Evolutionary conservation across 108 stramenopile genomes (phyloP), one percentile per base, ranked within the genome.

Genomic region (Pseudonitzschia delicatissima): DNA sequence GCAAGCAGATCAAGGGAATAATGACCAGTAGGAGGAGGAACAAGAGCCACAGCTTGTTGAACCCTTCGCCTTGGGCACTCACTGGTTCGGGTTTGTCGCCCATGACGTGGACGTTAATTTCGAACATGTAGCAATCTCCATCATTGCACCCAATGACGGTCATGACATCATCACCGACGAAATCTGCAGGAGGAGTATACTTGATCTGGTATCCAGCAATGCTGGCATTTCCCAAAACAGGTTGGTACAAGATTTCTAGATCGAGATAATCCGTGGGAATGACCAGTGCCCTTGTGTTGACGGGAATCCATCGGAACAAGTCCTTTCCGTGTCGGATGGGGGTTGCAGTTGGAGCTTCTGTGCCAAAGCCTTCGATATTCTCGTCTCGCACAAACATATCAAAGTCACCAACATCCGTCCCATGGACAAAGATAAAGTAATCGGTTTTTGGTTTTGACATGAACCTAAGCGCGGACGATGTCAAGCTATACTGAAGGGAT

Each of bases 11-110:
- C n/a, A 25, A 57, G 20, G 36, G 40, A 32, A 31, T n/a, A 2
- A 55, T 18, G 8, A 55, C 9, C 37, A 61, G 25, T 25, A 61
- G 34, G 5, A 42, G 5, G 1, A 42, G 7, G n/a, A 51, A 18
- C 9, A 61, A 37, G 6, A 61, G 37, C 60, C 60, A 61, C 32
- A 61, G 27, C 20, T 61, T 61, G 12, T 61, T 61, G 20, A n/a
- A 40, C 5, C 39, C 59, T 5, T 33, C 60, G 7, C 23, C 39
- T 26, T n/a, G 2, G 8, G 35, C 18, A 57, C n/a, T 2, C 8
- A 18, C 8, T 2, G 31, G 2, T 39, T 39, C 23, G 17, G n/a
- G 12, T 27, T 37, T 37, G 12, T 37, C 21, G 2, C 60, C 60
- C 39, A 61, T 61, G 2, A 61, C 37, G 23, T n/a, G 20, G 5